phyloP scores from a whole-genome alignment of 108 stramenopile genomes.

The Asterionellopsis glacialis region DNA sequence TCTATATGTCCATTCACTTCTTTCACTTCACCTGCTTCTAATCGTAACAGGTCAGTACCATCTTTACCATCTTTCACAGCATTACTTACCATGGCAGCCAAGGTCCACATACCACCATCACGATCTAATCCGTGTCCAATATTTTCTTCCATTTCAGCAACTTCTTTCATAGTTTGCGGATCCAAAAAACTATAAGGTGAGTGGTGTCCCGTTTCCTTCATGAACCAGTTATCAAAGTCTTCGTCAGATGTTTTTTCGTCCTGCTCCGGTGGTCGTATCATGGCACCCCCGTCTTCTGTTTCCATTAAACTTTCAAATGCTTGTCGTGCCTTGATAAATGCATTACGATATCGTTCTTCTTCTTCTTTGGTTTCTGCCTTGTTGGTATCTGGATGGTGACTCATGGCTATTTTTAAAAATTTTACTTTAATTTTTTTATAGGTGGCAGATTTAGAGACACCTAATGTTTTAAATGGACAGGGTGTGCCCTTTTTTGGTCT shows the following conservation, averaged over 20 bases:
- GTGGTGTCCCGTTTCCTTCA: conserved; percentile 63
- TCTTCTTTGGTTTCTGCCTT: conserved; percentile 24
- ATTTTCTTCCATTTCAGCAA: conserved; percentile 64
- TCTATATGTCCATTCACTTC: conserved; percentile 10
- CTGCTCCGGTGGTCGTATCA: conserved; percentile 12
- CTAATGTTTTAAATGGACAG: conserved; percentile 47
- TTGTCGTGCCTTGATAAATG: conserved; percentile 60
- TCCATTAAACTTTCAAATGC: conserved; percentile 71
- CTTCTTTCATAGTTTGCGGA: conserved; percentile 79
- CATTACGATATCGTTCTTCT: conserved; percentile 38
- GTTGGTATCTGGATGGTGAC: conserved; percentile 72
- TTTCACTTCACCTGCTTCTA: conserved; percentile 61
- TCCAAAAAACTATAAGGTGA: conserved; percentile 71
- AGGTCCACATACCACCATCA: conserved; percentile 87
- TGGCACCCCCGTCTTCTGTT: conserved; percentile 45
- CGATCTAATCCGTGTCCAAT: conserved; percentile 39
- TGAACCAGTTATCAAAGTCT: conserved; percentile 76
- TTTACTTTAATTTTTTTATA: conserved; percentile 69
- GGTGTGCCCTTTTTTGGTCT: conserved; percentile 6
- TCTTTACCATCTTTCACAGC: conserved; percentile 74
- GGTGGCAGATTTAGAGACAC: conserved; percentile 34
- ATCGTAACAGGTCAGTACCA: conserved; percentile 41
- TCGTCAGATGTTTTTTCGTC: conserved; percentile 31
- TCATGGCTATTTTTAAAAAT: conserved; percentile 83
- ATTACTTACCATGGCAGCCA: conserved; percentile 68